Base-by-base conservation (phyloP, 208 protist genomes). In the Eutreptiella sp. region DNA sequence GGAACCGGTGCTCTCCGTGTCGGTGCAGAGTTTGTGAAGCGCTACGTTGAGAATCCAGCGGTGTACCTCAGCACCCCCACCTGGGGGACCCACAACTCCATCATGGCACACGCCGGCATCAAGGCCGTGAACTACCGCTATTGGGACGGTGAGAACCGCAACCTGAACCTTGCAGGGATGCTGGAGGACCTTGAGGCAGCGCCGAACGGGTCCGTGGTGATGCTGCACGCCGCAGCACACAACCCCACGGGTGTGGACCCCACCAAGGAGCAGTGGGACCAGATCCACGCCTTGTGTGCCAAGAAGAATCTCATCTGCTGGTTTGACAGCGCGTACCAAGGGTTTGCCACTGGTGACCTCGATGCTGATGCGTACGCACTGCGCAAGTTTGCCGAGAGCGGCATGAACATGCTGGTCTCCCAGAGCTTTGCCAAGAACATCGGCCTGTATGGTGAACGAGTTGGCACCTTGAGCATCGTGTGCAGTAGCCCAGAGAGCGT, bases 171-270 rank as follows among this genome's bases (percentile, higher is more conserved):
- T 65, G 77, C 84, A 26, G 92, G 87, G 9, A 76, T 89, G 63
- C 69, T 91, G 38, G 75, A 66, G 33, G 83, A 87, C 46, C 72
- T 94, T 27, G 31, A 46, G 0, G 60, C 35, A 11, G 81, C 81
- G 1, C 88, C 88, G 28, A 71, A 89, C 14, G 76, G 85, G n/a
- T 93, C 85, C 29, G 74, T 97, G 3, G 76, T 99, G 21, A 39
- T 99, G 19, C 72, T 99, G 31, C 96, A 99, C 73, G 77, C 87
- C 11, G 97, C 94, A 70, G 95, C 96, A 5, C 96, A 99, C 83
- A 99, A 99, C 76, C 96, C 96, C 53, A 99, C 96, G 14, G 96
- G 96, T 32, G 84, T 95, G 2, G 96, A 99, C 73, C 94, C 94
- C 39, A 92, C 92, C 1, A 50, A 71, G 5, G 88, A 80, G 27